Conservation (phyloP, 768 basidiomycete genomes). For the Phylloporus sp. region DNA sequence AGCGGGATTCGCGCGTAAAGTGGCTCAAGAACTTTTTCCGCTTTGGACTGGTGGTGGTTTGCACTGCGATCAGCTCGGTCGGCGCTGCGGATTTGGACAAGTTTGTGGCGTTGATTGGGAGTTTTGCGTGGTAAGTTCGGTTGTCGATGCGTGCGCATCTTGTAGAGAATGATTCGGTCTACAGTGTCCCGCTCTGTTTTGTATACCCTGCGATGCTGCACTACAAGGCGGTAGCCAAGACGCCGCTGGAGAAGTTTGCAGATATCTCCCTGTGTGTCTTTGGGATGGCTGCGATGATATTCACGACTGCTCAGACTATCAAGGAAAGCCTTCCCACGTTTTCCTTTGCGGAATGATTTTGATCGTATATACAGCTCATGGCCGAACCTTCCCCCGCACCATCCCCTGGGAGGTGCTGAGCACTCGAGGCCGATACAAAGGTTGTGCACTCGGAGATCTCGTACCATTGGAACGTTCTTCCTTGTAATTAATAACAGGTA, state of each 20-base stretch:
- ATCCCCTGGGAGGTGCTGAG: constrained; percentile 32
- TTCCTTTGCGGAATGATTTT: constrained; percentile 6
- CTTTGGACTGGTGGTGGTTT: constrained; percentile 68
- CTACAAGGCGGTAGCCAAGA: constrained; percentile 78
- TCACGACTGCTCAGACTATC: constrained; percentile 78
- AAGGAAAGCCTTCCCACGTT: constrained; percentile 35
- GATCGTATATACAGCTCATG: constrained; percentile 48
- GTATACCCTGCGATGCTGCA: constrained; percentile 93
- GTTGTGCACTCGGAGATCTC: constrained; percentile 10
- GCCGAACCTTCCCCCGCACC: constrained; percentile 36
- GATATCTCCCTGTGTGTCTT: constrained; percentile 77
- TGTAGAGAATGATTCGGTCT: constrained; percentile 10
- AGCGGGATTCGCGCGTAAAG: constrained; percentile 74
- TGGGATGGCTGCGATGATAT: constrained; percentile 64
- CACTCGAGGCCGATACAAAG: constrained; percentile 1
- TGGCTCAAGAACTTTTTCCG: constrained; percentile 95
- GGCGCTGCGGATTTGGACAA: constrained; percentile 92
- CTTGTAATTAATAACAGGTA: constrained; percentile 12
- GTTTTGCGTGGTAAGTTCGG: constrained; percentile 79
- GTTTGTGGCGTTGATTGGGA: constrained; percentile 89
- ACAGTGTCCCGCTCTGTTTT: constrained; percentile 87
- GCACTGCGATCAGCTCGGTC: constrained; percentile 75
- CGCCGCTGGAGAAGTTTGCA: constrained; percentile 53
- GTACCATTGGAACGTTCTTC: constrained; percentile 6
- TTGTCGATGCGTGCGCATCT: background rate